Conservation (phyloP, 2,329 filamentous ascomycete genomes). For the Claviceps arundinis region DNA sequence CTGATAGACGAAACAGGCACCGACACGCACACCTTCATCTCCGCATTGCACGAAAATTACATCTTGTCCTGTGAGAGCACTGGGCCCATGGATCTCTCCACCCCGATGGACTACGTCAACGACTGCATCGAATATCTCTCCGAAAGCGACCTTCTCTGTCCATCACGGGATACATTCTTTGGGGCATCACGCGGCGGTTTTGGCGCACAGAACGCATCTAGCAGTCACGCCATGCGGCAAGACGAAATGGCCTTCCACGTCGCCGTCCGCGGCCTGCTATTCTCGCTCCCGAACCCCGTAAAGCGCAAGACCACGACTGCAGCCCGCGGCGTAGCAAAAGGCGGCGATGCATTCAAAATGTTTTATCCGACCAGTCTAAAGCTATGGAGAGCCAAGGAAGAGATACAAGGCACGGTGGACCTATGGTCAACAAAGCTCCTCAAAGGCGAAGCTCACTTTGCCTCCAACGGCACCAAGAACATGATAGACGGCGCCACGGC, state of each 20-base stretch:
- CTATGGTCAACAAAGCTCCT: constrained; percentile 51
- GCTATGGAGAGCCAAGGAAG: constrained; percentile 72
- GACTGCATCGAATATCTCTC: constrained; percentile 81
- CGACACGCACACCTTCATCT: constrained; percentile 79
- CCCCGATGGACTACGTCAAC: constrained; percentile 64
- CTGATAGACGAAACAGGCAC: constrained; percentile 91
- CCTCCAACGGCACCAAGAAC: constrained; percentile 14
- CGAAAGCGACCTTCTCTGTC: constrained; percentile 71
- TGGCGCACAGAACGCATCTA: constrained; percentile 36
- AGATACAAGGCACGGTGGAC: constrained; percentile 62
- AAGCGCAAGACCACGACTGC: constrained; percentile 44
- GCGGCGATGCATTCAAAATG: constrained; percentile 66
- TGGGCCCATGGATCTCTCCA: constrained; percentile 34
- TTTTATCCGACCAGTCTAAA: constrained; percentile 80
- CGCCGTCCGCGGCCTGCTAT: constrained; percentile 74
- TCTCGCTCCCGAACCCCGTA: constrained; percentile 75
- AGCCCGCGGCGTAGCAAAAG: constrained; percentile 20
- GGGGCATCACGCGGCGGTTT: constrained; percentile 40
- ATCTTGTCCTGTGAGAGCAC: constrained; percentile 62
- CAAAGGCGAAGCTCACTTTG: constrained; percentile 33
- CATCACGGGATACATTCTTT: constrained; percentile 57
- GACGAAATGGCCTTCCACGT: constrained; percentile 92
- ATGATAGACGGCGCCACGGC: constrained; percentile 33
- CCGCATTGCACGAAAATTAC: constrained; percentile 89
- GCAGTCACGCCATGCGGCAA: constrained; percentile 67